Percentiles rank a stretch among this genome's conserved stretches.
Evolutionary conservation across 2,329 filamentous ascomycete species (phyloP).

Genomic region (Neocatenulostroma microsporum): DNA sequence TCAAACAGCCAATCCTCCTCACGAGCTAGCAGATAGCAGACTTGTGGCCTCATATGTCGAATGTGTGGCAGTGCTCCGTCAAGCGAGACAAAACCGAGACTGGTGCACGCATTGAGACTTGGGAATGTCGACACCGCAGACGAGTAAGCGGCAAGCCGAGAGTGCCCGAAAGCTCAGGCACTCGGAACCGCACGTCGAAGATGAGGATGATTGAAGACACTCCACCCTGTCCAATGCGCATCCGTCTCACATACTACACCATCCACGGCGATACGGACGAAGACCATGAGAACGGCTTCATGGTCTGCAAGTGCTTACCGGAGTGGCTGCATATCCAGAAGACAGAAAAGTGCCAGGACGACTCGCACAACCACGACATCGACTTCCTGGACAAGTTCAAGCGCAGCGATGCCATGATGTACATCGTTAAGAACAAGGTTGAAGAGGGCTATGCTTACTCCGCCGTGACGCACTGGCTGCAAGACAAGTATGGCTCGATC

Average conservation of each 20-base stretch:
- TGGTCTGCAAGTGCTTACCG: slow-evolving; percentile 17
- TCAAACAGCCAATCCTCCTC: slow-evolving; percentile 15
- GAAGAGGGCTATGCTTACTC: slow-evolving; percentile 18
- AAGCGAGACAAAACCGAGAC: slow-evolving; percentile 10
- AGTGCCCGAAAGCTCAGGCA: slow-evolving; percentile 6
- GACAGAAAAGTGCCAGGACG: slow-evolving; percentile 4
- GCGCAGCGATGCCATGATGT: slow-evolving; percentile 16
- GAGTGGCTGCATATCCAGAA: slow-evolving; percentile 18
- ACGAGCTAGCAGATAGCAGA: slow-evolving; percentile 20
- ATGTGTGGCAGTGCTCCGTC: slow-evolving; percentile 14
- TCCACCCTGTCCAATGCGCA: slow-evolving; percentile 12
- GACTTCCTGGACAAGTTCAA: slow-evolving; percentile 17
- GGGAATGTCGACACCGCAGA: slow-evolving; percentile 17
- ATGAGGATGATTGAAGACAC: slow-evolving; percentile 8
- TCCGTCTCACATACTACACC: slow-evolving; percentile 15
- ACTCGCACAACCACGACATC: slow-evolving; percentile 12
- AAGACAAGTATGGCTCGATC: slow-evolving; percentile 12
- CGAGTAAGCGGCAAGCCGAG: slow-evolving; percentile 7
- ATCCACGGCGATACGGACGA: slow-evolving; percentile 14
- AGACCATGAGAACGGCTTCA: slow-evolving; percentile 10
- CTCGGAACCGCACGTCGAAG: slow-evolving; percentile 2
- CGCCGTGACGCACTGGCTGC: slow-evolving; percentile 15
- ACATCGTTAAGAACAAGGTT: slow-evolving; percentile 16
- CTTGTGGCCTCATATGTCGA: slow-evolving; percentile 21
- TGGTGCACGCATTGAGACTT: slow-evolving; percentile 14